A percentile compares a stretch with the other conserved stretches of the same genome.
phyloP scores from a whole-genome alignment of 2,329 filamentous ascomycete genomes.

The Ophiostoma pallidulum region DNA sequence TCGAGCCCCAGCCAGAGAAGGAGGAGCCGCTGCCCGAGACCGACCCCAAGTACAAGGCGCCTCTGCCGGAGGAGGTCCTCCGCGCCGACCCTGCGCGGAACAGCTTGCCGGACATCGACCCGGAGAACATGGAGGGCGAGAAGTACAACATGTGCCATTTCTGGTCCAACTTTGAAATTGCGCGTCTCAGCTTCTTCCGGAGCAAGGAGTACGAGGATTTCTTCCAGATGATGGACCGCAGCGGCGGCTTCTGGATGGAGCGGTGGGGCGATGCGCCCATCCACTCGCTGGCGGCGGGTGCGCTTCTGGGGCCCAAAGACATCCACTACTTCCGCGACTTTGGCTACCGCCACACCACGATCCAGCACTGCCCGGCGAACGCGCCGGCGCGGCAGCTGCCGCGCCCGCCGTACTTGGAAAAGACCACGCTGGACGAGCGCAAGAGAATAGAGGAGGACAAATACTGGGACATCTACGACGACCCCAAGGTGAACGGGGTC shows the following conservation, averaged over 20 bases:
- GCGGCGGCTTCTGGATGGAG: constrained; percentile 99
- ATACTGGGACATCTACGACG: constrained; percentile 86
- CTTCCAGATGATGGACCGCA: constrained; percentile 97
- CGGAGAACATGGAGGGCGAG: constrained; percentile 92
- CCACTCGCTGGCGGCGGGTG: constrained; percentile 90
- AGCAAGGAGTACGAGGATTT: constrained; percentile 97
- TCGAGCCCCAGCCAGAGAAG: constrained; percentile 65
- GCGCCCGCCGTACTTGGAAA: constrained; percentile 70
- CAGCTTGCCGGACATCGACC: constrained; percentile 70
- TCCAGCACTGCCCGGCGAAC: constrained; percentile 96
- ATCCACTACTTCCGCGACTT: constrained; percentile 99
- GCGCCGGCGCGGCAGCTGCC: constrained; percentile 80
- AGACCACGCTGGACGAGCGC: constrained; percentile 70
- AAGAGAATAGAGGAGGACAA: constrained; percentile 85
- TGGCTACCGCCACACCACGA: constrained; percentile 95
- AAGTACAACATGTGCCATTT: constrained; percentile 99
- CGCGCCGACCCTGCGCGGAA: constrained; percentile 63
- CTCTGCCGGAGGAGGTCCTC: constrained; percentile 71
- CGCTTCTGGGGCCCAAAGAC: constrained; percentile 68
- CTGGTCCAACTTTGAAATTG: constrained; percentile 99
- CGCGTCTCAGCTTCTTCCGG: constrained; percentile 86
- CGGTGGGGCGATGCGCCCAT: constrained; percentile 99
- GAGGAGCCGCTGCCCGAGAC: constrained; percentile 48
- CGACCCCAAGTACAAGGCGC: constrained; percentile 55
- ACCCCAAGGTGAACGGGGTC: constrained; percentile 88